A percentile compares a stretch with the other conserved stretches of the same genome.
Conservation (phyloP, 129 eudicot genomes). For the Centrapalus pauciflorus region DNA sequence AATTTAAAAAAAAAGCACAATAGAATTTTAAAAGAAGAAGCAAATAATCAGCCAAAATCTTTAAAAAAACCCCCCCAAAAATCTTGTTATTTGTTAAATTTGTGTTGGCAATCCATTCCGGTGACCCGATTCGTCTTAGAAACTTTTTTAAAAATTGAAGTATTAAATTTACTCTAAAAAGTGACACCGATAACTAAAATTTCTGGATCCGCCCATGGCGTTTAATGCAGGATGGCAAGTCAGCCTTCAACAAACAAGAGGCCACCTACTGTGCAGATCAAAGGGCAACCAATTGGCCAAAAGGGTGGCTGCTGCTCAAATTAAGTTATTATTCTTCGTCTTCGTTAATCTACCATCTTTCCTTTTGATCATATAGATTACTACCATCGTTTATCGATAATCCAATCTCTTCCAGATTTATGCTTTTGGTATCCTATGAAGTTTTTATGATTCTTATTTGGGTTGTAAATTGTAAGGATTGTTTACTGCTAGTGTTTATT, state of each 20-base stretch:
- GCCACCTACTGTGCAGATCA: constrained; percentile 73
- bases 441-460: constrained; percentile 22
- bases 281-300: constrained; percentile 66
- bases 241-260: constrained; percentile 59
- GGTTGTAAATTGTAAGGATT: constrained; percentile 30
- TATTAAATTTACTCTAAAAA: too few species aligned
- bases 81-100: too few species aligned
- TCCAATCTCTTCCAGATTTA: not conserved
- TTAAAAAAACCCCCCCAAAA: too few species aligned
- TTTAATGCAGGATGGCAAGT: constrained; percentile 61
- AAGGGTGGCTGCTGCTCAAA: constrained; percentile 68
- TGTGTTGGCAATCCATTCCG: too few species aligned
- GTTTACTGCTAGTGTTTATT: constrained; percentile 28
- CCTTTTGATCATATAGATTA: constrained; percentile 2
- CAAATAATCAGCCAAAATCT: too few species aligned
- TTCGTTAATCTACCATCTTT: not conserved
- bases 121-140: too few species aligned
- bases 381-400: not conserved
- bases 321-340: constrained; percentile 17
- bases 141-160: too few species aligned
- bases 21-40: too few species aligned
- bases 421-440: constrained; percentile 5
- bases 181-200: too few species aligned
- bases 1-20: too few species aligned
- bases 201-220: too few species aligned